Percentiles rank a stretch among this genome's conserved stretches.
Evolutionary conservation across 352 stramenopile genomes (phyloP).

Genomic region (Pythium phragmiticola): DNA sequence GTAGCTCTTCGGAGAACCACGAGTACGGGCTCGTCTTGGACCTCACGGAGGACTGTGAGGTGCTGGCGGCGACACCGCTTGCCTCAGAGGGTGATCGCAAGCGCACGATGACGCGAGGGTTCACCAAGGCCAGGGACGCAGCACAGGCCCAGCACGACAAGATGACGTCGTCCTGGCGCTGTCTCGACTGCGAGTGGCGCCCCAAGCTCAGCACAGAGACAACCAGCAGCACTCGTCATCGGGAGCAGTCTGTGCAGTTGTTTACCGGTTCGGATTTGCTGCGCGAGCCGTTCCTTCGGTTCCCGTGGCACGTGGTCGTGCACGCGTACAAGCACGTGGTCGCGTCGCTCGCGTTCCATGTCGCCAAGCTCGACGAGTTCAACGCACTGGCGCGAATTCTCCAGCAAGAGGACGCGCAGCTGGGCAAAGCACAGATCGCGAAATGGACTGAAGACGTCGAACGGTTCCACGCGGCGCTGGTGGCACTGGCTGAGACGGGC

Average conservation of each 20-base stretch:
- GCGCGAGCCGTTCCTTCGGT: slow-evolving; percentile 46
- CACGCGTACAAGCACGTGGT: slow-evolving; percentile 52
- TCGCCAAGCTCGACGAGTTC: slow-evolving; percentile 61
- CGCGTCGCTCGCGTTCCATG: slow-evolving; percentile 39
- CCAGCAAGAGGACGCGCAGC: slow-evolving; percentile 39
- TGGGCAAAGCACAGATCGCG: slow-evolving; percentile 54
- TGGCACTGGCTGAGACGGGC: slow-evolving; percentile 23
- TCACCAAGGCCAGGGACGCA: slow-evolving; percentile 40
- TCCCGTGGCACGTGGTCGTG: slow-evolving; percentile 48
- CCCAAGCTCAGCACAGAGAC: background rate
- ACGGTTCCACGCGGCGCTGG: slow-evolving; percentile 25
- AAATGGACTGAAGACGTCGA: slow-evolving; percentile 50
- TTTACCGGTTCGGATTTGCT: slow-evolving; percentile 51
- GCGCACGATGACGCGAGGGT: slow-evolving; percentile 32
- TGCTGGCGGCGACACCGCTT: background rate
- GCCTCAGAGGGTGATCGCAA: slow-evolving; percentile 12
- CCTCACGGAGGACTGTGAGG: slow-evolving; percentile 47
- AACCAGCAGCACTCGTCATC: background rate
- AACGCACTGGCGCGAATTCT: slow-evolving; percentile 52
- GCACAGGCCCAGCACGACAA: slow-evolving; percentile 20
- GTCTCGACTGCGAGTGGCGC: slow-evolving; percentile 52
- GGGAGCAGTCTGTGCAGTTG: slow-evolving; percentile 23
- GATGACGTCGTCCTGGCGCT: slow-evolving; percentile 23
- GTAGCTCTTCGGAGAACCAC: slow-evolving; percentile 44
- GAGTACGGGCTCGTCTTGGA: slow-evolving; percentile 70